Evolutionary conservation across 176 grass and related monocot genomes (phyloP), one percentile per base, ranked within the genome.

Genomic region (Pontederia paniculata): DNA sequence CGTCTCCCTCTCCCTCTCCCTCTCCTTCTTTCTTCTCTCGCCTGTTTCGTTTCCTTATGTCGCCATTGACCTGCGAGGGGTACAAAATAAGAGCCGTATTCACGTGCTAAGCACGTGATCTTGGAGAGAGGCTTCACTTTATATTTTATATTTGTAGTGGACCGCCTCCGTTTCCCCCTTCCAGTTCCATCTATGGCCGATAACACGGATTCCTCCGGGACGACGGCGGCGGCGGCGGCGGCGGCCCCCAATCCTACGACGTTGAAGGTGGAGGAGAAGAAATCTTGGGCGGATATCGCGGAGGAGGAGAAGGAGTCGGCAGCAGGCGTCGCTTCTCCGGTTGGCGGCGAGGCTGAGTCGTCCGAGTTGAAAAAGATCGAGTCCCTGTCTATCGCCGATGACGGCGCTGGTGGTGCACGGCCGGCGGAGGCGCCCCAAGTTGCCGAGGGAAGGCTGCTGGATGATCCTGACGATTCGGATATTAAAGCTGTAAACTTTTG

Each of bases 391-490:
- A 77, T 97, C 45, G 22, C 86, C 22, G 74, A 66, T 3, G 66
- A 73, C 23, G 77, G 87, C 2, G 85, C 79, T 9, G 41, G 47
- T 18, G 37, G 22, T 9, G 11, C 17, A 9, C 57, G 5, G 15
- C 37, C 28, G 18, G 9, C 15, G 16, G 37, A 19, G 9, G 57
- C 2, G 11, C 31, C 57, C 16, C n/a, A 44, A 37, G 1, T 37
- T 37, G 3, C 28, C 12, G 60, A 13, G 2, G 31, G 48, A 20
- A 63, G 76, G 5, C 80, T 78, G 23, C 81, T 95, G 28, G 68
- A 90, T 3, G 91, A 97, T 13, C 84, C 86, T 11, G 79, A 97
- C 42, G 86, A 97, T n/a, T 57, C 82, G n/a, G 80, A 90, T 52
- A 97, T 97, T 71, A 71, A 84, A 58, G 77, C 86, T 23, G 91